Evolutionary conservation across 257 asterid genomes (phyloP).

Genomic region (Jasminum sambac): DNA sequence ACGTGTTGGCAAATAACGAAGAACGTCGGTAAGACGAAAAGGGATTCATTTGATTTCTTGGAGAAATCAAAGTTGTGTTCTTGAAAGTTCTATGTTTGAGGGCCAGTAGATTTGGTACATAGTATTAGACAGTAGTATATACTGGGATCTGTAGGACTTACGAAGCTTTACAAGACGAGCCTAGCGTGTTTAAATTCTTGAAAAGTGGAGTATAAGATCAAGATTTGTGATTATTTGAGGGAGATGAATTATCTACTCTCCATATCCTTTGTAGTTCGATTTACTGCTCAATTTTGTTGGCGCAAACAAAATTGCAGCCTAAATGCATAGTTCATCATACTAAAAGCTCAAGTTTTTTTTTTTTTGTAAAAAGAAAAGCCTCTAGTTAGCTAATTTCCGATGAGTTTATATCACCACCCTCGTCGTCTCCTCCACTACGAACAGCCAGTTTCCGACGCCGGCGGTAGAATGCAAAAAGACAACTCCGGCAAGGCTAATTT

Average conservation of each 20-base stretch:
- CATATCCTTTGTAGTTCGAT: constrained; percentile 63
- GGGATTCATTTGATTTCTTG: constrained; percentile 12
- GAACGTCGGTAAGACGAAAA: neutral
- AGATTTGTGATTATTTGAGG: constrained; percentile 20
- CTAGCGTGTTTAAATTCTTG: neutral
- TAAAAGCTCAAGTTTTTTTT: neutral
- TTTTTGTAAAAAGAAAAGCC: neutral
- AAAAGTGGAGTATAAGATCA: neutral
- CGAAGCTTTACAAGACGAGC: neutral
- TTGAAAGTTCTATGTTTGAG: constrained; percentile 3
- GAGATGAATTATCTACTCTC: constrained; percentile 46
- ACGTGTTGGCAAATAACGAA: neutral
- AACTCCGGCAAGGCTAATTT: constrained; percentile 39
- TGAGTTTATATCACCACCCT: constrained; percentile 42
- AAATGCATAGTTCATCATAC: neutral
- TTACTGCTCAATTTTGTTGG: constrained; percentile 26
- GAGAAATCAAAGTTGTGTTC: constrained; percentile 22
- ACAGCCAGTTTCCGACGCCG: constrained; percentile 25
- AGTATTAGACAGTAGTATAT: neutral
- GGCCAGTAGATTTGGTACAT: neutral
- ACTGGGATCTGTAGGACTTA: too few species aligned
- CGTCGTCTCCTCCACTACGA: constrained; percentile 46
- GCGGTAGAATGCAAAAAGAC: constrained; percentile 26
- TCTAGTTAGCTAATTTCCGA: constrained; percentile 13
- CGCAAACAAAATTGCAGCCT: constrained; percentile 6